Evolutionary conservation across 1,139 yeast species (phyloP).

Genomic region (Debaryomyces sp.): DNA sequence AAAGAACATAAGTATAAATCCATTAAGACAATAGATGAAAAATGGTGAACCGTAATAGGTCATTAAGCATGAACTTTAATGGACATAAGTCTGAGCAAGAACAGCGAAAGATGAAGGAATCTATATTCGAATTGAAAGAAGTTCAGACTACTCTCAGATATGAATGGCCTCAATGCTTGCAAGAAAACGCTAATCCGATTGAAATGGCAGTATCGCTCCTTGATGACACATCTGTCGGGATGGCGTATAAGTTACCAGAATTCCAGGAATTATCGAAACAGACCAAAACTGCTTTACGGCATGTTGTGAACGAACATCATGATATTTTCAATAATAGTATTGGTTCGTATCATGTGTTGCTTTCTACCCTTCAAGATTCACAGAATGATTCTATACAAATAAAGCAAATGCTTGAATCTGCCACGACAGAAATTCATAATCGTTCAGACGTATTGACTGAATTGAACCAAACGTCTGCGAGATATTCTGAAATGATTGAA

Average conservation of each 20-base stretch:
- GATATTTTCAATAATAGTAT: conserved; percentile 83
- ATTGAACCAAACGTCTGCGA: conserved; percentile 61
- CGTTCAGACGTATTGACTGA: conserved; percentile 62
- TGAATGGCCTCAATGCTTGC: conserved; percentile 49
- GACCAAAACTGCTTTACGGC: conserved; percentile 60
- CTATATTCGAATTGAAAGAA: conserved; percentile 41
- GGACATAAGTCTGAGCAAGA: conserved; percentile 20
- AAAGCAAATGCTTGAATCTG: conserved; percentile 51
- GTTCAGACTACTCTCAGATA: conserved; percentile 40
- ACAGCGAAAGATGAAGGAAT: conserved; percentile 26
- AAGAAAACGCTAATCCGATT: conserved; percentile 65
- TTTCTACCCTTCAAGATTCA: conserved; percentile 57
- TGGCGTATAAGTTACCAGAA: conserved; percentile 69
- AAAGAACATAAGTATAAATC: neutral
- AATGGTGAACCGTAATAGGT: conserved; percentile 19
- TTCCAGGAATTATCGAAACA: conserved; percentile 55
- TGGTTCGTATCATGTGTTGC: conserved; percentile 70
- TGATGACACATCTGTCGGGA: conserved; percentile 86
- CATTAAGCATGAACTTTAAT: conserved; percentile 25
- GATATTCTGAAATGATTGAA: conserved; percentile 71
- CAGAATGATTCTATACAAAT: conserved; percentile 57
- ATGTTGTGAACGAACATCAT: conserved; percentile 80
- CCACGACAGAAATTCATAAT: conserved; percentile 56
- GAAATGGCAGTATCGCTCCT: conserved; percentile 80
- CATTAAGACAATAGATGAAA: neutral